Conservation (phyloP, 768 basidiomycete genomes). For the Trametopsis cervina region DNA sequence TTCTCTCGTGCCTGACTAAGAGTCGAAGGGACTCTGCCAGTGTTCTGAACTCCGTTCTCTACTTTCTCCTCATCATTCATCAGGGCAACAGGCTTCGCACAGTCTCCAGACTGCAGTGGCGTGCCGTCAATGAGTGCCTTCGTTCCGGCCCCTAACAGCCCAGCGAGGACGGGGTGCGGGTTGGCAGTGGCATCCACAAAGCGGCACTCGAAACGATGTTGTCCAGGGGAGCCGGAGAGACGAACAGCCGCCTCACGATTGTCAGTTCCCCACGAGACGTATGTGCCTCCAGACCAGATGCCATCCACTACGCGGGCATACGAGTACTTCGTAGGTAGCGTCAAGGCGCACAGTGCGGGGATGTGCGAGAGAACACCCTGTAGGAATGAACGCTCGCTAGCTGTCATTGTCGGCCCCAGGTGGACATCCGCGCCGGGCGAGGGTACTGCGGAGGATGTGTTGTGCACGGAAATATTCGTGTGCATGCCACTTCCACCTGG, state of each 20-base stretch:
- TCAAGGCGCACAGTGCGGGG: constrained; percentile 48
- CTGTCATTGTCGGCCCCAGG: constrained; percentile 27
- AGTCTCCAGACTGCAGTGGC: constrained; percentile 23
- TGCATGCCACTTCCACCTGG: constrained; percentile 40
- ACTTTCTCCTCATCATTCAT: constrained; percentile 32
- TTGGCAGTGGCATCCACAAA: constrained; percentile 59
- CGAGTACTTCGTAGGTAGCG: constrained; percentile 51
- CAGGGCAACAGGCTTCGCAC: constrained; percentile 4
- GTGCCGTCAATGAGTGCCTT: constrained; percentile 37
- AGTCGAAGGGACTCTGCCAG: constrained; percentile 30
- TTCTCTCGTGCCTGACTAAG: constrained; percentile 41
- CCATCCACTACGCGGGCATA: constrained; percentile 61
- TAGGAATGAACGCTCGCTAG: constrained; percentile 53
- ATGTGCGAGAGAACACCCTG: constrained; percentile 52
- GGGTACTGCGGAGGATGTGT: constrained; percentile 3
- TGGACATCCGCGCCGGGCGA: neutral
- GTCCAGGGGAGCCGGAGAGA: constrained; percentile 40
- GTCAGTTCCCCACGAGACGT: constrained; percentile 60
- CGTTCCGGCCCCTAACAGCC: constrained; percentile 46
- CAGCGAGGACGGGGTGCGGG: constrained; percentile 54
- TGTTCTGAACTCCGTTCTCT: constrained; percentile 26
- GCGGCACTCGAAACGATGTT: constrained; percentile 61
- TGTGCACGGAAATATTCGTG: constrained; percentile 58
- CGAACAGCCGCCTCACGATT: constrained; percentile 64
- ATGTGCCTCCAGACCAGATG: constrained; percentile 68